phyloP scores from a whole-genome alignment of 2,329 filamentous ascomycete species.

The Aureobasidium sp. region DNA sequence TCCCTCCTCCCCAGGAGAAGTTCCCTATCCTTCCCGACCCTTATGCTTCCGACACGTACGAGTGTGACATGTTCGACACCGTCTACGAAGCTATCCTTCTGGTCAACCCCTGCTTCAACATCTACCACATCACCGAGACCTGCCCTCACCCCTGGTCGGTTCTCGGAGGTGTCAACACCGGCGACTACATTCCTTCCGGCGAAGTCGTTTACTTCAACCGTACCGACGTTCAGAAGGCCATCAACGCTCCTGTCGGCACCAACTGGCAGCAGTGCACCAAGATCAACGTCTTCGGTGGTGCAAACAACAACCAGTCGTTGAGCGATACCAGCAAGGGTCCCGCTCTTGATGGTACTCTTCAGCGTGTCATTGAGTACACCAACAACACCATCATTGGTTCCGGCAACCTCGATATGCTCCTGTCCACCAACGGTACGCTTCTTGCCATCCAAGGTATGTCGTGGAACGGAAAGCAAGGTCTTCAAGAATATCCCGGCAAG shows the following conservation, averaged over 20 bases:
- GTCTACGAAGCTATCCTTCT: constrained; percentile 22
- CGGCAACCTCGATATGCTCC: constrained; percentile 21
- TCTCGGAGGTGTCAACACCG: constrained; percentile 15
- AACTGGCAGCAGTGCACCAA: constrained; percentile 16
- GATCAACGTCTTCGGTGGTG: constrained; percentile 19
- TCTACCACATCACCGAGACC: constrained; percentile 23
- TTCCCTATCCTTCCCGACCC: constrained; percentile 23
- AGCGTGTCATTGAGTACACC: constrained; percentile 23
- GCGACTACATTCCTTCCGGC: constrained; percentile 11
- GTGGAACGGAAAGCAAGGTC: constrained; percentile 23
- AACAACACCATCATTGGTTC: constrained; percentile 26
- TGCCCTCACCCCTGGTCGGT: constrained; percentile 14
- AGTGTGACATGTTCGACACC: constrained; percentile 25
- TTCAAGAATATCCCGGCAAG: constrained; percentile 17
- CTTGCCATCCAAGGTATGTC: constrained; percentile 23
- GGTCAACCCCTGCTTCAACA: constrained; percentile 27
- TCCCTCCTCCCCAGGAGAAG: constrained; percentile 24
- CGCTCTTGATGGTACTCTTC: not conserved
- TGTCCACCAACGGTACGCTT: constrained; percentile 23
- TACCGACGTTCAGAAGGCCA: constrained; percentile 28
- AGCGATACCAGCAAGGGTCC: constrained; percentile 1
- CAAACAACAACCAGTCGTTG: constrained; percentile 10
- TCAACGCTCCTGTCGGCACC: constrained; percentile 25
- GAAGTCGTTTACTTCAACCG: constrained; percentile 27
- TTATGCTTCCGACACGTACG: constrained; percentile 15